Conservation (phyloP, 305 asterid genomes). For the Solanum hybrid region DNA sequence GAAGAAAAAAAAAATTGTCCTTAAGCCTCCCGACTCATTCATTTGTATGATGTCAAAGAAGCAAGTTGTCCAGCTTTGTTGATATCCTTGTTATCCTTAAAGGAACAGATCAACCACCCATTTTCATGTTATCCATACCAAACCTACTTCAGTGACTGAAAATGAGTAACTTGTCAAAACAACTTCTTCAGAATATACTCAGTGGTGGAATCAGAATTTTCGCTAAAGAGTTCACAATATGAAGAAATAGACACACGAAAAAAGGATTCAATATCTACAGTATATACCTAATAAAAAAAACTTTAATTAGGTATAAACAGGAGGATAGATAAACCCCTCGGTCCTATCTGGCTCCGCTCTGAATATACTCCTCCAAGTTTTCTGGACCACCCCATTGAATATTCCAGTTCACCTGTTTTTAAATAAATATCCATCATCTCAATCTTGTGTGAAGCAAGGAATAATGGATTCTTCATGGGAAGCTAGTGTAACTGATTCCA, state of each 20-base stretch:
- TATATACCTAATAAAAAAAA: background rate
- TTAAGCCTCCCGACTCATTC: background rate
- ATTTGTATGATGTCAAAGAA: background rate
- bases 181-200: conserved; percentile 7
- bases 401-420: background rate
- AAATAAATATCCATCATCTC: background rate
- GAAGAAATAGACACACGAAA: background rate
- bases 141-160: conserved; percentile 8
- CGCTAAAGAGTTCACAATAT: background rate
- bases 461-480: conserved; percentile 61
- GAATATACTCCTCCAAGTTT: background rate
- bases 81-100: background rate
- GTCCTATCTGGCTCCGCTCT: background rate
- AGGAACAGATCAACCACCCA: background rate
- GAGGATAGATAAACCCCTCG: background rate
- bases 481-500: conserved; percentile 47
- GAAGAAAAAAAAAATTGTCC: background rate
- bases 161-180: conserved; percentile 20
- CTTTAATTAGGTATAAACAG: background rate
- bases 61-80: background rate
- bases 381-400: background rate
- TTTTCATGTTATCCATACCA: conserved; percentile 16
- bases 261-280: background rate
- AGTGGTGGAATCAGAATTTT: background rate
- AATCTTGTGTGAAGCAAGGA: background rate